Evolutionary conservation across 192 early-diverging fungal species (phyloP).

Genomic region (Coemansia sp.): DNA sequence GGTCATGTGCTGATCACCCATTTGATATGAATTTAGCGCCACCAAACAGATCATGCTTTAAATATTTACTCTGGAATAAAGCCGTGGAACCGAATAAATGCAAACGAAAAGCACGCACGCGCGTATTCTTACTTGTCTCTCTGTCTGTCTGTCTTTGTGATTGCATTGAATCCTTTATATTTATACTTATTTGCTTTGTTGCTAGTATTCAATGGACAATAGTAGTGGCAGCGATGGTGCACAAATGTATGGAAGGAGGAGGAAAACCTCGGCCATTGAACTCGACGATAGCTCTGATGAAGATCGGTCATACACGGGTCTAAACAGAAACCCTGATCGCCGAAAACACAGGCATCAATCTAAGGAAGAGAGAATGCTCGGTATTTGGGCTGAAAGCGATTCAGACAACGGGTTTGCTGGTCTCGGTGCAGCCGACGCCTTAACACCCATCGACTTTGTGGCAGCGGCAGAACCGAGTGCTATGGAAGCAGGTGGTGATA

Average conservation of each 20-base stretch:
- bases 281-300: conserved; percentile 44
- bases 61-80: no score
- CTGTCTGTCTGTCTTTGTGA: no score
- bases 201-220: no score
- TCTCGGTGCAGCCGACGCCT: background rate
- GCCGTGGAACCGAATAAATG: no score
- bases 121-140: no score
- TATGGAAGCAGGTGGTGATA: background rate
- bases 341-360: conserved; percentile 3
- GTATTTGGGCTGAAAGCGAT: conserved; percentile 34
- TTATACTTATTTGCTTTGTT: no score
- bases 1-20: background rate
- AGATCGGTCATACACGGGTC: background rate
- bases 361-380: conserved; percentile 43
- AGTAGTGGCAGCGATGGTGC: no score
- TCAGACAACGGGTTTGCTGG: background rate
- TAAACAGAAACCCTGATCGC: background rate
- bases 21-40: background rate
- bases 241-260: background rate
- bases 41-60: no score
- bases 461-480: background rate
- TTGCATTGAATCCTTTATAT: no score
- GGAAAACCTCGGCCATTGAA: conserved; percentile 9
- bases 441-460: conserved; percentile 33
- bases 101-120: no score